Conservation (phyloP, 177 flowering plant species). For the Vitis hybrid region DNA sequence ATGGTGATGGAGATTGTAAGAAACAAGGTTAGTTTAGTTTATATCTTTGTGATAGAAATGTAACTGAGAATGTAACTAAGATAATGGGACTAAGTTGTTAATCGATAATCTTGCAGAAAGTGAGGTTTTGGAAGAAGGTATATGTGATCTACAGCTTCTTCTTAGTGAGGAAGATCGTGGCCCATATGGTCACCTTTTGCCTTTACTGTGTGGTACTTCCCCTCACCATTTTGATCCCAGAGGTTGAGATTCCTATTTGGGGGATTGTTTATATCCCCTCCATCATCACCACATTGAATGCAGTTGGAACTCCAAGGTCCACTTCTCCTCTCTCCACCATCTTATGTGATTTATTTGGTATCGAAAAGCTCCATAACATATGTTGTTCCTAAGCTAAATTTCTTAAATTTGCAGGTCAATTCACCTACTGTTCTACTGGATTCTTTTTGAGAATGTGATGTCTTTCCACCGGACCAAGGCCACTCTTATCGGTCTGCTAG, state of each 20-base stretch:
- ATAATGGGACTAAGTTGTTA: too few species aligned
- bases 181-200: constrained; percentile 83
- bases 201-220: constrained; percentile 94
- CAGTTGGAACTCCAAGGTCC: constrained; percentile 98
- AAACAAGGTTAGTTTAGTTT: constrained; percentile 55
- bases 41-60: neutral
- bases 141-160: constrained; percentile 97
- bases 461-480: constrained; percentile 94
- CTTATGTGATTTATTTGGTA: neutral
- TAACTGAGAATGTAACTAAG: neutral
- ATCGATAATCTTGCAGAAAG: constrained; percentile 56
- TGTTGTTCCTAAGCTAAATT: neutral
- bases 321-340: neutral
- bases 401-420: constrained; percentile 56
- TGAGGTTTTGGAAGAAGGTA: constrained; percentile 81
- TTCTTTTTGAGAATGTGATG: constrained; percentile 97
- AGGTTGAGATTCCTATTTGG: constrained; percentile 92
- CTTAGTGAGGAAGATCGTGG: constrained; percentile 89
- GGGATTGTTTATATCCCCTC: constrained; percentile 93
- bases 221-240: constrained; percentile 78
- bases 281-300: constrained; percentile 80
- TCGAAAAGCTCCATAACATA: too few species aligned
- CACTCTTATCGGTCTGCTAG: constrained; percentile 79
- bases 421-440: constrained; percentile 91
- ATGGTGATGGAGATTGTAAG: constrained; percentile 85